These are phyloP conservation scores for Auricularia sp. DNA, from an alignment of 768 basidiomycete species.

Conservation along the genomic window DNA sequence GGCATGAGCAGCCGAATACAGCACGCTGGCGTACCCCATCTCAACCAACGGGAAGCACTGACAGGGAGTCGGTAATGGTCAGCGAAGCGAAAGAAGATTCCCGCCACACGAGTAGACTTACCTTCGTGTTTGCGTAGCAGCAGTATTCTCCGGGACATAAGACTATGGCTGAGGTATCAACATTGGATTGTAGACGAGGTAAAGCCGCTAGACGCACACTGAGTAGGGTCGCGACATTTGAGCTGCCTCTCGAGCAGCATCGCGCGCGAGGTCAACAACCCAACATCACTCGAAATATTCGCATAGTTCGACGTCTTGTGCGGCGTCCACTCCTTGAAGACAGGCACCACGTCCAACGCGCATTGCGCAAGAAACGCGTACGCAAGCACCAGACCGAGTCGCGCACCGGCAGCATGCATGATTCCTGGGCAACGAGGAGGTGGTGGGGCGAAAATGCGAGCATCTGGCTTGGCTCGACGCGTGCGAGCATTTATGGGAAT, in stretches of 20 bases:
- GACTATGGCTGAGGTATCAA: neutral
- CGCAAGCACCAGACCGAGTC: neutral
- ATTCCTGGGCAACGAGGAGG: neutral
- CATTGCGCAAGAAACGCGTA: neutral
- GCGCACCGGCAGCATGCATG: neutral
- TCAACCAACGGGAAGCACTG: neutral
- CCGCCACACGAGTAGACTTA: neutral
- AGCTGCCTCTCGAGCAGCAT: neutral
- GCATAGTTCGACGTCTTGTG: neutral
- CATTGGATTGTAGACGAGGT: neutral
- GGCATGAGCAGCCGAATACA: too few species aligned
- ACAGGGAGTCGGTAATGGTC: neutral
- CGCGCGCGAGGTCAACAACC: neutral
- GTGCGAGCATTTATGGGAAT: neutral
- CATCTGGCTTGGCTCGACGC: neutral
- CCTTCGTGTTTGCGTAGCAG: neutral
- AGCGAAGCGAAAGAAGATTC: neutral
- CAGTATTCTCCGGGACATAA: neutral
- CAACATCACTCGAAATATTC: neutral
- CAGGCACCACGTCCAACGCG: neutral
- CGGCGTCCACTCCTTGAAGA: neutral
- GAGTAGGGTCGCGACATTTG: neutral
- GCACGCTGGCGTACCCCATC: neutral
- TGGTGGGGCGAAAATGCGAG: neutral
- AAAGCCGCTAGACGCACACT: neutral